Base-by-base conservation (phyloP, 495 filamentous ascomycete species). In the Xylaria telfairii region DNA sequence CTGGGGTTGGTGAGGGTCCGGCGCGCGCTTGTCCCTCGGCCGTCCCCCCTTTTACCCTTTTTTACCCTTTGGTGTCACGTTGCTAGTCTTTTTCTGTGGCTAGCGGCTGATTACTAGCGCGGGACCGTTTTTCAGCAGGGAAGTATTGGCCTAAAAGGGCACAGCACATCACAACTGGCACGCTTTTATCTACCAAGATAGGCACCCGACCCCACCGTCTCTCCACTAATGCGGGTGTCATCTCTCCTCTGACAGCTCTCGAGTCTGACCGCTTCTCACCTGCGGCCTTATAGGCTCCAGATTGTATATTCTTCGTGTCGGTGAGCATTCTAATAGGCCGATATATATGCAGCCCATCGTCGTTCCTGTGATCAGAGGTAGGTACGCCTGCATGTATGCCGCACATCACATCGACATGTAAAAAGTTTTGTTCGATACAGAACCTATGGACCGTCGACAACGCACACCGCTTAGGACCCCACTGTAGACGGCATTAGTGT, bases 241-340 rank as follows among this genome's bases (percentile, higher is more conserved):
- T 59, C 30, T 64, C 61, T 64, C 61, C 47, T 64, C 26, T 26
- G 44, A 8, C 62, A 46, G n/a, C 42, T 39, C 61, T 65, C 44
- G 42, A 51, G 26, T 49, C 62, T 65, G 62, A 65, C 62, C 62
- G 62, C 62, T 51, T 30, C 44, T 65, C 62, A 51, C 44, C 46
- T 65, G 21, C 44, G 19, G 30, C 42, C 44, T 51, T 37, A 65
- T 51, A 26, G 37, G 59, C 59, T 39, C 41, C 41, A 65, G 32
- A 65, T 21, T 19, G 28, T 17, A 49, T 13, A 24, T 15, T 37
- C 37, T 17, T 39, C 8, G 19, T 54, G 64, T 56, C 64, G 49
- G 64, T 53, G 46, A 51, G 62, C n/a, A 17, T 13, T 47, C 15
- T 59, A 19, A 64, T 64, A 64, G 61, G 62, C 12, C 39, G 21